Percentiles rank a stretch among this genome's conserved stretches.
Conservation (phyloP, 176 grass and related monocot genomes). For the Carex littledalei region DNA sequence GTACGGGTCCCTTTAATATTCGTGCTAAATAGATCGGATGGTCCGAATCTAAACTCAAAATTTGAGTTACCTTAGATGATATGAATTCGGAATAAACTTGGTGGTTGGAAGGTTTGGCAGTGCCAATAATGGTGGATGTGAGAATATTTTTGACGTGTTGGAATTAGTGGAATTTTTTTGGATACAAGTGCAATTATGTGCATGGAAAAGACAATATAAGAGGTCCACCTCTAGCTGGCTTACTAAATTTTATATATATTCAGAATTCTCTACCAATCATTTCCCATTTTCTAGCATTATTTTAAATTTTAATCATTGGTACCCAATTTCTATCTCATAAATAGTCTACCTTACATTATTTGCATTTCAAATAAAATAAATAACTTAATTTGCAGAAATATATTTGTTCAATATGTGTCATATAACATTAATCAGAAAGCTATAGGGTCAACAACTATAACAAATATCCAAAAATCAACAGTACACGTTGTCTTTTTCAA, state of each 20-base stretch:
- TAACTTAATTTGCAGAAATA: neutral
- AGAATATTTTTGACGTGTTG: neutral
- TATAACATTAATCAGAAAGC: neutral
- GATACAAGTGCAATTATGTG: conserved; percentile 6
- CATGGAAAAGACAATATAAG: conserved; percentile 17
- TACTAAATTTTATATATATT: neutral
- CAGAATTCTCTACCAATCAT: neutral
- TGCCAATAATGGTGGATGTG: neutral
- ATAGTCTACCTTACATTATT: neutral
- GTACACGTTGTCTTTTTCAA: neutral
- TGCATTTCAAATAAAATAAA: neutral
- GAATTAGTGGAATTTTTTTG: neutral
- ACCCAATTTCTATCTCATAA: neutral
- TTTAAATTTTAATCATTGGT: neutral
- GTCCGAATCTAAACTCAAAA: too few species aligned
- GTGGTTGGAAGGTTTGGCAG: neutral
- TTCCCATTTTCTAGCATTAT: conserved; percentile 9
- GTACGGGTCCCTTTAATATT: too few species aligned
- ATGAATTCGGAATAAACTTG: neutral
- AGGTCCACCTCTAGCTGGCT: neutral
- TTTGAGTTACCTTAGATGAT: too few species aligned
- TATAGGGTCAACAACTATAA: neutral
- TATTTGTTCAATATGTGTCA: neutral
- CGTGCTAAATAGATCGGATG: too few species aligned
- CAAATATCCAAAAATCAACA: neutral